Base-by-base conservation (phyloP, 495 filamentous ascomycete species). In the Lindgomyces ingoldianus region DNA sequence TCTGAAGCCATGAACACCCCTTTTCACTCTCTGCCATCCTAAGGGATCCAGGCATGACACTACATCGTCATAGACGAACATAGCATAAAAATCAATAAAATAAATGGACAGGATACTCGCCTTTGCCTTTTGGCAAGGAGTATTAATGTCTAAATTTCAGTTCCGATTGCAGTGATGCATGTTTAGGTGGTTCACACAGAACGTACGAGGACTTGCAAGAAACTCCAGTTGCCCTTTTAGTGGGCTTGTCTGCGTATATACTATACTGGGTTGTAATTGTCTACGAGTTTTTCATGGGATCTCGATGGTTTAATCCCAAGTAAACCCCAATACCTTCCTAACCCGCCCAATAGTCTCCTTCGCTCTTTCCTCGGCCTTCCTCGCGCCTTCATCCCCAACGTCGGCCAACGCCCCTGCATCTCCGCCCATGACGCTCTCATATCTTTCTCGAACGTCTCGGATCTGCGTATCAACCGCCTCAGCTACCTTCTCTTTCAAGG, bases 401-500 rank as follows among this genome's bases (percentile, higher is more conserved):
- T 80, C 72, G 25, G 86, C 81, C 25, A 96, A 63, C 65, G 83
- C 85, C 11, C 70, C 80, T 14, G 78, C 71, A 49, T 81, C 76
- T 44, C 70, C 71, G 10, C 67, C 54, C 58, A 87, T 74, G 8
- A 90, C 68, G 18, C 79, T 73, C 18, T 75, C 42, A 70, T 87
- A 96, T 55, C 77, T 77, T 21, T 87, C 86, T 42, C 90, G 78
- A 39, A 96, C 81, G 4, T 71, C 76, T 26, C 67, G 67, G 24
- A 97, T 72, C 53, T 83, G 78, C 9, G 72, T 63, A 9, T 77
- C 74, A 9, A 98, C 78, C 11, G 76, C 77, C 1, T 78, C 74
- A 0, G 82, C 77, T 1, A 92, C 84, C 49, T 73, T 73, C 26
- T 79, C 78, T 74, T 98, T 98, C 47, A 98, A 79, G 14, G 78